Evolutionary conservation across 2,329 filamentous ascomycete genomes (phyloP), one percentile per base, ranked within the genome.

Genomic region (Colletotrichum musicola): DNA sequence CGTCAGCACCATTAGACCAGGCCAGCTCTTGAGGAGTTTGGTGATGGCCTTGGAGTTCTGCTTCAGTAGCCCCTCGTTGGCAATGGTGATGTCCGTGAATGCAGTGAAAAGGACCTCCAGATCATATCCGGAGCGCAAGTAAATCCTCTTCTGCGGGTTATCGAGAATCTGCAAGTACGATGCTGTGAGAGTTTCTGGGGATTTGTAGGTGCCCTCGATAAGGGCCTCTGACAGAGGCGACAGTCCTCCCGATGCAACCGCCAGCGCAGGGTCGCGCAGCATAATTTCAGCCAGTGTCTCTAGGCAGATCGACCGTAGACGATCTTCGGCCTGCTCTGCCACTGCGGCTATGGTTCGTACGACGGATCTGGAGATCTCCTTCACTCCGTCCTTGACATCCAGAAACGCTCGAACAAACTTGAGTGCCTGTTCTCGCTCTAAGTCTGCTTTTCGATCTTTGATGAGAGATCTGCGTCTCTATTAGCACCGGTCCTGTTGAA

Each of bases 371-470:
- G 96, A 97, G 42, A 99, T 88, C 77, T 99, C 95, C 71, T 89
- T 88, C 9, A 97, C 91, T 12, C 96, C 96, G 71, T 94, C 93
- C 77, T 98, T 98, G 72, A 98, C 94, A 77, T 99, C 96, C 3
- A 99, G 84, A 75, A 99, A 99, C 10, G 95, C 93, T 68, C 96
- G 90, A 27, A 98, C 91, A 77, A 99, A 98, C 78, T 99, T 99
- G 74, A 99, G 84, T 13, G 96, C 96, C 80, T 99, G 96, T 79
- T 99, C 96, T 62, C 97, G 89, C 82, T 99, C 96, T 18, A 99
- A 93, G 73, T 95, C 95, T n/a, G 95, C 93, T 79, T 98, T 98
- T 76, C 93, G 92, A 78, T 98, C 96, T 77, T 98, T 98, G 72
- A 97, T 94, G 40, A 99, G 84, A 1, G 96, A 98, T 69, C 86